A percentile compares a stretch with the other conserved stretches of the same genome.
Evolutionary conservation across 345 rosid genomes (phyloP).

Genomic region (Salix caprea): DNA sequence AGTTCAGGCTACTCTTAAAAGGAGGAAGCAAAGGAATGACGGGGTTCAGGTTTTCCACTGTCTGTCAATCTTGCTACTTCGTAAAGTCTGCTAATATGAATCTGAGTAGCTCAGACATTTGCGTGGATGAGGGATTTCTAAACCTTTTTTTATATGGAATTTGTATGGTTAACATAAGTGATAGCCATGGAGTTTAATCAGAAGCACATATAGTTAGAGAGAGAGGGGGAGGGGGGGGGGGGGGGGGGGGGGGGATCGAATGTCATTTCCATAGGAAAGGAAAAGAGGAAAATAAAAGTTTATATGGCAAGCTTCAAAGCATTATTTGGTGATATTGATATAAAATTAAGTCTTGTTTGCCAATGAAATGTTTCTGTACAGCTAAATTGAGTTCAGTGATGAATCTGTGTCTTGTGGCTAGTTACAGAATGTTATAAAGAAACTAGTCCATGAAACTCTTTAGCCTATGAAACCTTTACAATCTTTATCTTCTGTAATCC

Average conservation of each 20-base stretch:
- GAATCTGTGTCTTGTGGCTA: background rate
- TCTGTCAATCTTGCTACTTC: slow-evolving; percentile 1
- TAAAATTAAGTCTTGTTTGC: background rate
- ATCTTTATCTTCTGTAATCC: slow-evolving; percentile 6
- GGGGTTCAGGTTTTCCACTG: slow-evolving; percentile 60
- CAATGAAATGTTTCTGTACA: background rate
- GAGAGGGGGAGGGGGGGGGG: too few relatives aligned
- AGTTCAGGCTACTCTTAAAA: slow-evolving; percentile 73
- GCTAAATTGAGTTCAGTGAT: background rate
- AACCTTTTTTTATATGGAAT: background rate
- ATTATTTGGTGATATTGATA: background rate
- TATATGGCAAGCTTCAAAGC: background rate
- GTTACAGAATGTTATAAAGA: background rate
- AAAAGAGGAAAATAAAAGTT: background rate
- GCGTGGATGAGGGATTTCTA: background rate
- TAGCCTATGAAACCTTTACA: background rate
- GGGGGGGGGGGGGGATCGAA: background rate
- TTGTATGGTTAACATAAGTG: background rate
- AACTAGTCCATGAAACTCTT: slow-evolving; percentile 1
- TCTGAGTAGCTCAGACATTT: background rate
- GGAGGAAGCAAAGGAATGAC: slow-evolving; percentile 95
- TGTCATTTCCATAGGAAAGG: background rate
- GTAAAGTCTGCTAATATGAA: background rate
- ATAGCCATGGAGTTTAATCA: background rate
- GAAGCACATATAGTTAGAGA: background rate